Evolutionary conservation across 169 alveolate species (phyloP).

Genomic region (Babesia gibsoni): DNA sequence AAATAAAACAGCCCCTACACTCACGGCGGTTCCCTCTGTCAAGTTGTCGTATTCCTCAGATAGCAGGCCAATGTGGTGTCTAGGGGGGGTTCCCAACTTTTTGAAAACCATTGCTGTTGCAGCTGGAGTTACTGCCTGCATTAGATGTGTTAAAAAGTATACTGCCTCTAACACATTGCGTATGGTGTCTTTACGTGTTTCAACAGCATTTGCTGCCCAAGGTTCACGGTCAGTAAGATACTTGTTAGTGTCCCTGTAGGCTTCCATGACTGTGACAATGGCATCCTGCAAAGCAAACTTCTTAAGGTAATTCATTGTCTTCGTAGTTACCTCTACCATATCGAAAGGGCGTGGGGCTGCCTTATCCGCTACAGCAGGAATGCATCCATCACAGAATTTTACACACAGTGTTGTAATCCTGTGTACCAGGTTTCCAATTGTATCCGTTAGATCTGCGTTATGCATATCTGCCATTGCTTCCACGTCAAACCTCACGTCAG

Average conservation of each 20-base stretch:
- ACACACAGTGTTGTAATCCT: conserved; percentile 72
- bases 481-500: conserved; percentile 74
- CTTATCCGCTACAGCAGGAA: conserved; percentile 59
- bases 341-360: conserved; percentile 73
- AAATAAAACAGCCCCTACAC: conserved; percentile 50
- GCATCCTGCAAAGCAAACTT: conserved; percentile 68
- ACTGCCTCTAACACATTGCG: conserved; percentile 86
- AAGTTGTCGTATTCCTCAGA: conserved; percentile 65
- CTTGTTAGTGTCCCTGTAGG: conserved; percentile 79
- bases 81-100: conserved; percentile 71
- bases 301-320: conserved; percentile 51
- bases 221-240: conserved; percentile 86
- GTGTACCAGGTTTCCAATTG: conserved; percentile 81
- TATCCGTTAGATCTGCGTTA: conserved; percentile 81
- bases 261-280: conserved; percentile 71
- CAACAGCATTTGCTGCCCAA: conserved; percentile 74
- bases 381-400: conserved; percentile 73
- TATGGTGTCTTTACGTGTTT: conserved; percentile 72
- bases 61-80: conserved; percentile 53
- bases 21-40: conserved; percentile 34
- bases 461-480: conserved; percentile 72
- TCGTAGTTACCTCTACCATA: conserved; percentile 63
- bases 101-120: conserved; percentile 78
- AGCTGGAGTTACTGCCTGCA: conserved; percentile 82
- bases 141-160: conserved; percentile 81